Base-by-base conservation (phyloP, 2,329 filamentous ascomycete species). In the Hymenoscyphus scutula region DNA sequence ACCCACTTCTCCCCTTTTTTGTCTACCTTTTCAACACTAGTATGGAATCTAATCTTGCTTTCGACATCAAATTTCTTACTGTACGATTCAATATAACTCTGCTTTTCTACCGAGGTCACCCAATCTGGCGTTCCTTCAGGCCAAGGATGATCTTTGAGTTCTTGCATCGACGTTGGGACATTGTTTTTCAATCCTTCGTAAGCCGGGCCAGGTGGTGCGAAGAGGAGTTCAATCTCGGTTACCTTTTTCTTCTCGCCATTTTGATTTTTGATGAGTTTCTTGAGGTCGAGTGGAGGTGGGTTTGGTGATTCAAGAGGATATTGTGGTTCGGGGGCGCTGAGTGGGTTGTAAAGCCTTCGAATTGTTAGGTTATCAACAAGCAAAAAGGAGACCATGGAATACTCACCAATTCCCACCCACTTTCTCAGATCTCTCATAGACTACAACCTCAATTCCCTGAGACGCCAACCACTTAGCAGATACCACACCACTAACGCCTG, bases 371-470 rank as follows among this genome's bases (percentile, higher is more conserved):
- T 66, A 64, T 70, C 68, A 17, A 68, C 77, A 10, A 61, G 34
- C 10, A 55, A 27, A 1, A 15, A 4, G 15, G 5, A 15, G 11
- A 19, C 7, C 1, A n/a, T 8, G 4, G 19, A 34, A 10, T 23
- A 5, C 61, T 34, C 25, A 69, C 84, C 84, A 86, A 30, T 84
- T 78, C 15, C 84, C 84, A 1, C 84, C 84, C n/a, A 79, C 76
- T 17, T 75, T 77, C 59, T 75, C 74, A 4, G 77, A 80, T 60
- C 84, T 76, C 65, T 87, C 84, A 65, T 82, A 85, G 0, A 86
- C 78, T 0, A 77, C 80, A 1, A 84, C 80, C 8, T 84, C 75
- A 4, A 82, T 60, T 0, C 79, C 80, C 7, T 74, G 73, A 54
- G 72, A 71, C 30, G 76, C 73, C n/a, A 83, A 73, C 73, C 83